Conservation (phyloP, 2,329 filamentous ascomycete species). For the Lachnellula occidentalis region DNA sequence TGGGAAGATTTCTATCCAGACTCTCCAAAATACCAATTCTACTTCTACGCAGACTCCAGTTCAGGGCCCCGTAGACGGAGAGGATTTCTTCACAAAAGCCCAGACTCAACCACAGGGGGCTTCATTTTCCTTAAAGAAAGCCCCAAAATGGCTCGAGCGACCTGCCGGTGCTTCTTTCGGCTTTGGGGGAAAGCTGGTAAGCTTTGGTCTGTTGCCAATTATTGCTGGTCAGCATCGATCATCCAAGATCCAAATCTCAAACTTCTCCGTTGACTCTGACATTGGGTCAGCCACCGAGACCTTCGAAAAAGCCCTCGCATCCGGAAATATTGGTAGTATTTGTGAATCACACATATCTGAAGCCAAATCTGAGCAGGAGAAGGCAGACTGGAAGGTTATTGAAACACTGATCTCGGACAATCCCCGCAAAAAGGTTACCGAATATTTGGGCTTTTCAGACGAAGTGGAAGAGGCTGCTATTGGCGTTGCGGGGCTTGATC, state of each 20-base stretch:
- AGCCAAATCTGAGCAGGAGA: constrained; percentile 82
- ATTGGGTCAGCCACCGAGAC: constrained; percentile 79
- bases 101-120: constrained; percentile 87
- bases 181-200: constrained; percentile 88
- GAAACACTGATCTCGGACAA: constrained; percentile 80
- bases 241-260: constrained; percentile 77
- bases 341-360: constrained; percentile 73
- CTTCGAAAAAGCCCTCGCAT: constrained; percentile 77
- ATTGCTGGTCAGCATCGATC: constrained; percentile 58
- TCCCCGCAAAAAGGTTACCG: constrained; percentile 77
- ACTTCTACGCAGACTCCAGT: constrained; percentile 62
- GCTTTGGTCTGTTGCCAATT: constrained; percentile 56
- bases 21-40: constrained; percentile 86
- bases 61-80: constrained; percentile 71
- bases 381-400: constrained; percentile 93
- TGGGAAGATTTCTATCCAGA: constrained; percentile 90
- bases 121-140: constrained; percentile 78
- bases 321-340: constrained; percentile 71
- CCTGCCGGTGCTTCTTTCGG: constrained; percentile 86
- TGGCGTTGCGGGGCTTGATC: constrained; percentile 40
- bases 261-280: constrained; percentile 82
- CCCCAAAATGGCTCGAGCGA: constrained; percentile 85
- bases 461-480: constrained; percentile 49
- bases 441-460: constrained; percentile 77
- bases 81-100: constrained; percentile 94